phyloP scores from a whole-genome alignment of 139 green algal genomes.

The Chlamydomonas asymmetrica region DNA sequence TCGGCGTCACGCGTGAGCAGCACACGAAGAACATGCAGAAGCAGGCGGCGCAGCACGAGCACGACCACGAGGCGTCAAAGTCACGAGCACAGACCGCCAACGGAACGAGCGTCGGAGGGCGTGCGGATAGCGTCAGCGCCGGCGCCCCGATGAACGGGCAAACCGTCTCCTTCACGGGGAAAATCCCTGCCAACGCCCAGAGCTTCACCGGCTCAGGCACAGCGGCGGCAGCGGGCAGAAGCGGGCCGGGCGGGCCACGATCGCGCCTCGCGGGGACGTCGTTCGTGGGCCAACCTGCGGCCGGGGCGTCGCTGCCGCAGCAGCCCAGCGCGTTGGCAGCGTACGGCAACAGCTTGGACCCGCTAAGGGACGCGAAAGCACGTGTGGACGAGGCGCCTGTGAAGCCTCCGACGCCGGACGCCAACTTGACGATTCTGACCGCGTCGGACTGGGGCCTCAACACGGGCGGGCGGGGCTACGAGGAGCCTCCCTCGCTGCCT shows the following conservation, averaged over 20 bases:
- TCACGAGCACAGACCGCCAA: neutral
- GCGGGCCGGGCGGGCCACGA: neutral
- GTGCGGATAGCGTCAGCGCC: neutral
- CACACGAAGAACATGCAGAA: slow-evolving; percentile 7
- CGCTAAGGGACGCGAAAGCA: slow-evolving; percentile 8
- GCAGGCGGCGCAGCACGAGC: neutral
- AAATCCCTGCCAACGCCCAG: neutral
- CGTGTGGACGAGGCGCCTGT: neutral
- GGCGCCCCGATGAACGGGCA: neutral
- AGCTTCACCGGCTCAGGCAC: neutral
- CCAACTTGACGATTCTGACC: slow-evolving; percentile 6
- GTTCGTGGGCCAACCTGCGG: neutral
- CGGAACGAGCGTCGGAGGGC: too few relatives aligned
- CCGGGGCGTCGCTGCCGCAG: neutral
- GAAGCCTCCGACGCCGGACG: slow-evolving; percentile 13
- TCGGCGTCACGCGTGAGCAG: slow-evolving; percentile 15
- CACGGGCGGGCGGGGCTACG: neutral
- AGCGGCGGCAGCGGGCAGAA: neutral
- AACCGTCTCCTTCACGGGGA: neutral
- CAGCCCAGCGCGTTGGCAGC: neutral
- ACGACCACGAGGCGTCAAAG: neutral
- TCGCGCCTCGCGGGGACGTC: neutral
- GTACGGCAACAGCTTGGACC: neutral
- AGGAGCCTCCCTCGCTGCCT: slow-evolving; percentile 18
- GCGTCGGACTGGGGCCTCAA: slow-evolving; percentile 25